Percentiles rank a stretch among this genome's conserved stretches.
Evolutionary conservation across 2,329 filamentous ascomycete species (phyloP).

Genomic region (Dryadomyces sulphureus): DNA sequence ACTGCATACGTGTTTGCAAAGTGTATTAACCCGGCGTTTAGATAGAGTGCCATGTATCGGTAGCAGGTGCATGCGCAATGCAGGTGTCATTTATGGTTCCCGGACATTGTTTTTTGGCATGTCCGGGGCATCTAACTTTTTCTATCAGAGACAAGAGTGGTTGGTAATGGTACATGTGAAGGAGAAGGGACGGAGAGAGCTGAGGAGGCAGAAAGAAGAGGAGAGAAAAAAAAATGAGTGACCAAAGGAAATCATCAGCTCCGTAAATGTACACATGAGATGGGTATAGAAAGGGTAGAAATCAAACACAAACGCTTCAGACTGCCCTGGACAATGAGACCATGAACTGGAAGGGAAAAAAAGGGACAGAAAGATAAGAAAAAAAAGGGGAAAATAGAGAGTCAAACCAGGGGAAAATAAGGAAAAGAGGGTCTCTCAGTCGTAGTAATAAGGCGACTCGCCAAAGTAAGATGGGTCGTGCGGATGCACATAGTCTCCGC

Average conservation of each 20-base stretch:
- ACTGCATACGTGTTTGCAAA: background rate
- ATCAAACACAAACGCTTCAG: background rate
- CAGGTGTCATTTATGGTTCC: background rate
- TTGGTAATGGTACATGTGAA: too few species aligned
- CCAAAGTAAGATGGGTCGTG: constrained; percentile 4
- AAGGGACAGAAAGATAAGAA: background rate
- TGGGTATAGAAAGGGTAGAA: background rate
- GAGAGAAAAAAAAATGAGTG: background rate
- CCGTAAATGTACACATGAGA: background rate
- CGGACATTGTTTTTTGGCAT: background rate
- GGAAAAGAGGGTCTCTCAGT: constrained; percentile 6
- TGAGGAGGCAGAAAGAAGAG: background rate
- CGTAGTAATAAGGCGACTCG: constrained; percentile 9
- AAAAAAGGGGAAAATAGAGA: background rate
- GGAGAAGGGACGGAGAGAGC: background rate
- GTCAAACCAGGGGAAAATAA: background rate
- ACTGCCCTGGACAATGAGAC: background rate
- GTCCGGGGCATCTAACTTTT: background rate
- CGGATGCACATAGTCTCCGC: constrained; percentile 6
- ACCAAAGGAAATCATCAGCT: background rate
- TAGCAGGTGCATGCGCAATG: too few species aligned
- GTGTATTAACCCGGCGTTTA: too few species aligned
- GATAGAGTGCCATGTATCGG: too few species aligned
- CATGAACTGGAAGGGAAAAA: background rate
- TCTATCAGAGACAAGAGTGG: background rate